Evolutionary conservation across 345 rosid genomes (phyloP), one percentile per base, ranked within the genome.

Genomic region (Combretum micranthum): DNA sequence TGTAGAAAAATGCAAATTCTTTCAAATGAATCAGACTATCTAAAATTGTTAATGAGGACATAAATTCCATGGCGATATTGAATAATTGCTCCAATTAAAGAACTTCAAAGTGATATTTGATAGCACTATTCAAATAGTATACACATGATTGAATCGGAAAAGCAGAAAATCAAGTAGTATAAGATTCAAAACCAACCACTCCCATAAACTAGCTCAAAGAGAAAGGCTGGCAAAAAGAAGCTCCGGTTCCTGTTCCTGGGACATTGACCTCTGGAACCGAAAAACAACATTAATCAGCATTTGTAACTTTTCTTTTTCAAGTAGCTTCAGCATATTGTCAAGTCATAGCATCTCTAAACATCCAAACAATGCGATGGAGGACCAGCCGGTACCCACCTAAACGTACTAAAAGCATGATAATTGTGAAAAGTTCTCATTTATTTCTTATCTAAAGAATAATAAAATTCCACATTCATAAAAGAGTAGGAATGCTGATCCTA

Each of bases 161-260:
- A 59, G 42, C 48, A 62, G 9, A 12, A 61, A 42, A 57, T 21
- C 54, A 39, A 21, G 12, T 47, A 20, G 13, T 22, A 15, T 14
- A 15, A 4, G 39, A 32, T 32, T 32, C 39, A 32, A 44, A 47
- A 32, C 69, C 56, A 20, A 64, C 56, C 59, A 46, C 44, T 44
- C 51, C 16, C 19, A 17, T 47, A 57, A 55, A 48, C 19, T 39
- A 39, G 21, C 67, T 73, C 75, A 85, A 43, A 87, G 45, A 65
- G 91, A 87, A 66, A 87, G 72, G 62, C 90, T 86, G 58, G 89
- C 65, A 57, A 90, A 90, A 15, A 90, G 89, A 68, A 83, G 42
- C 56, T 90, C 94, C 72, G 87, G 64, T 69, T 90, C 94, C 66
- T 75, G 60, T 15, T 85, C 91, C 64, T 80, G 87, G 4, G 80